These are phyloP conservation scores for Fagopyrum tataricum DNA, from an alignment of 148 eudicot genomes.

Conservation along the genomic window DNA sequence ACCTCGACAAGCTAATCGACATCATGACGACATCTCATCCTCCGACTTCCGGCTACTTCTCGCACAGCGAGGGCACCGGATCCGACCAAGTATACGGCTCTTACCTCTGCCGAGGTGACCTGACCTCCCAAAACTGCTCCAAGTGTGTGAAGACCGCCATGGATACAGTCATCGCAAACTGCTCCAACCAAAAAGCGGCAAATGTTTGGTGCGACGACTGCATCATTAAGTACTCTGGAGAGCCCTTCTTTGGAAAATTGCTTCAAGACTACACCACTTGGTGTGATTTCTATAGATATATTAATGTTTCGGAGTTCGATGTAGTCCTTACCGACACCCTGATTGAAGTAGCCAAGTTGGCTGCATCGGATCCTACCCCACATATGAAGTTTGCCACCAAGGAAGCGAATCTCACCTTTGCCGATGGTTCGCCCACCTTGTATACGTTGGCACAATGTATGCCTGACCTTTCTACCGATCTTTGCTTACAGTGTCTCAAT, in stretches of 20 bases:
- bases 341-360: neutral
- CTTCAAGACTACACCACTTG: neutral
- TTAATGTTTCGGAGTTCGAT: neutral
- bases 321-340: neutral
- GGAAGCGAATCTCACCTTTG: neutral
- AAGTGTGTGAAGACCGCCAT: neutral
- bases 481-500: slow-evolving; percentile 28
- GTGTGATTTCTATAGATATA: neutral
- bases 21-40: neutral
- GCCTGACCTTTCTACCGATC: slow-evolving; percentile 25
- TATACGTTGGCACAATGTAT: slow-evolving; percentile 34
- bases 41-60: neutral
- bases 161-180: neutral
- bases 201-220: neutral
- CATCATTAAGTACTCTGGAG: neutral
- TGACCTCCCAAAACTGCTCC: neutral
- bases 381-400: slow-evolving; percentile 9
- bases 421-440: neutral
- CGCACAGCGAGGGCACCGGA: neutral
- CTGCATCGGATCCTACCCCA: neutral
- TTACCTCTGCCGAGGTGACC: neutral
- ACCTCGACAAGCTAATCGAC: neutral
- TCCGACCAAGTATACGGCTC: neutral
- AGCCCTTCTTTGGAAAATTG: neutral
- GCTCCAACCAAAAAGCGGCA: neutral